Conservation (phyloP, 2,329 filamentous ascomycete species). For the Ilyonectria sp. region DNA sequence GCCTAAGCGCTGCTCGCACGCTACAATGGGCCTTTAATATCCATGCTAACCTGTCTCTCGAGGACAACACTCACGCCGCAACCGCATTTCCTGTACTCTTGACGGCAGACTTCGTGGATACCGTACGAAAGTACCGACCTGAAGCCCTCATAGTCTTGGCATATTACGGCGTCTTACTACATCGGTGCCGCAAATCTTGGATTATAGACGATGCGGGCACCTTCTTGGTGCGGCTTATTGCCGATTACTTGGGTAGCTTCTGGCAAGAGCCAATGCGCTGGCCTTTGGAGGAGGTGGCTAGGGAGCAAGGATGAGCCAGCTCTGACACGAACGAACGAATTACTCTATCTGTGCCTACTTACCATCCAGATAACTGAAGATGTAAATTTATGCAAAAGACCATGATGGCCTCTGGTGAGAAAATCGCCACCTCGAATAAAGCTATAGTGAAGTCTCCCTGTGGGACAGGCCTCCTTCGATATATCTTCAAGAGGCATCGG, state of each 20-base stretch:
- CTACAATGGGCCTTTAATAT: slow-evolving; percentile 56
- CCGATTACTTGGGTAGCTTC: slow-evolving; percentile 51
- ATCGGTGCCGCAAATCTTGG: slow-evolving; percentile 58
- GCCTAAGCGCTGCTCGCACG: slow-evolving; percentile 46
- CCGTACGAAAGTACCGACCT: slow-evolving; percentile 54
- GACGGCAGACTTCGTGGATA: slow-evolving; percentile 52
- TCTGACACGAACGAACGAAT: no score
- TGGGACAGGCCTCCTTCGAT: no score
- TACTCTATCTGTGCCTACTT: no score
- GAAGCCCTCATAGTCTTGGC: slow-evolving; percentile 64
- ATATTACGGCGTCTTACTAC: slow-evolving; percentile 65
- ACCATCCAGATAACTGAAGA: no score
- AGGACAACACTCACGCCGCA: slow-evolving; percentile 48
- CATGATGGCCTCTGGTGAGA: no score
- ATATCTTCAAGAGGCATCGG: no score
- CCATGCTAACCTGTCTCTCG: slow-evolving; percentile 43
- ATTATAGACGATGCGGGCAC: slow-evolving; percentile 54
- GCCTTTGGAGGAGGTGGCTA: slow-evolving; percentile 51
- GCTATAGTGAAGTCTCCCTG: no score
- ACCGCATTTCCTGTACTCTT: slow-evolving; percentile 54
- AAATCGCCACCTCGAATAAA: no score
- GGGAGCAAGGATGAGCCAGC: slow-evolving; percentile 43
- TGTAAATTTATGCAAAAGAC: no score
- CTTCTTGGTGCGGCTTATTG: slow-evolving; percentile 50
- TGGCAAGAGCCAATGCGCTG: slow-evolving; percentile 54